A percentile compares a stretch with the other conserved stretches of the same genome.
phyloP scores from a whole-genome alignment of 148 eudicot genomes.

The Pouteria glomerata region DNA sequence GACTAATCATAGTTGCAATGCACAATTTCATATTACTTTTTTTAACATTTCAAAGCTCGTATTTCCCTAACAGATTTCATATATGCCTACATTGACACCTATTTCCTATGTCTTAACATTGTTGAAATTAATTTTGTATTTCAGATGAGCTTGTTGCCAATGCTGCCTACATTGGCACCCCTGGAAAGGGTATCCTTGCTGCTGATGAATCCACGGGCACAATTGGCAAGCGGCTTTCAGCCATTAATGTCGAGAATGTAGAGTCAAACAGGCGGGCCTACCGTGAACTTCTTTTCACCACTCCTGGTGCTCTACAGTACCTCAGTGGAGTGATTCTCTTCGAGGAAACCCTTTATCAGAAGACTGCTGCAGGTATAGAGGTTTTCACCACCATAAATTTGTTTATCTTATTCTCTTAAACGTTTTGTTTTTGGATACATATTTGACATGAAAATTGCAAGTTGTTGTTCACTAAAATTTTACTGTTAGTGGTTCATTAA shows the following conservation, averaged over 20 bases:
- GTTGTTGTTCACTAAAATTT: neutral
- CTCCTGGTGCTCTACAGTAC: constrained; percentile 74
- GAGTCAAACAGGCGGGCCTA: constrained; percentile 87
- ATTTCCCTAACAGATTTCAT: neutral
- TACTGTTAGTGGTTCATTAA: too few relatives aligned
- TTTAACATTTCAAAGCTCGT: neutral
- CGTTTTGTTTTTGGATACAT: too few relatives aligned
- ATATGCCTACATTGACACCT: neutral
- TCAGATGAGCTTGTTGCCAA: constrained; percentile 89
- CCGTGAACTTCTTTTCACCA: constrained; percentile 86
- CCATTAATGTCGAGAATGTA: constrained; percentile 85
- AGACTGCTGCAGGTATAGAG: constrained; percentile 58
- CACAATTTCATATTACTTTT: too few relatives aligned
- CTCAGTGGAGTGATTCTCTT: constrained; percentile 93
- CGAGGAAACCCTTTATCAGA: constrained; percentile 92
- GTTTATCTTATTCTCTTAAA: neutral
- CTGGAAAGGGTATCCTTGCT: constrained; percentile 96
- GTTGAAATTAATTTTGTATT: neutral
- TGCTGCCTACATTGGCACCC: constrained; percentile 86
- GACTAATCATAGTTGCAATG: too few relatives aligned
- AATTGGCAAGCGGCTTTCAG: constrained; percentile 76
- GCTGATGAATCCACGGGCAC: constrained; percentile 99
- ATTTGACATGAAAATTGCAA: too few relatives aligned
- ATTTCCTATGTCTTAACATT: neutral
- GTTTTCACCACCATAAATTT: neutral